Percentiles rank a stretch among this genome's conserved stretches.
phyloP scores from a whole-genome alignment of 768 basidiomycete genomes.

The Gelatoporia subvermispora region DNA sequence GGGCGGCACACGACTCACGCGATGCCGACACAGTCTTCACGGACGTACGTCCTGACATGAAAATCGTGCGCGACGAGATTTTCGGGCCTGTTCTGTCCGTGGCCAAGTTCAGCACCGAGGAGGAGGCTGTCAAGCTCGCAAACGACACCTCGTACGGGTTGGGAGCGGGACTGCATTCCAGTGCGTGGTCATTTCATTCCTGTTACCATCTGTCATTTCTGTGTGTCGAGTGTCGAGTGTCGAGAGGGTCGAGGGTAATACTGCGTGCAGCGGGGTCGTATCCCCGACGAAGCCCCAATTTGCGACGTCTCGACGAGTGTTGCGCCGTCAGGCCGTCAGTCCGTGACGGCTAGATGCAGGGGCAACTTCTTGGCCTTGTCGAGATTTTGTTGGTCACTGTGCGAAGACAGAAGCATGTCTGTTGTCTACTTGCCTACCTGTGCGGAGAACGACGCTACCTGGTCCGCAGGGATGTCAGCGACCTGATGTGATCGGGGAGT shows the following conservation, averaged over 20 bases:
- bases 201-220: neutral
- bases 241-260: constrained; percentile 1
- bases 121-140: constrained; percentile 78
- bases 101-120: constrained; percentile 79
- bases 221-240: neutral
- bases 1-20: neutral
- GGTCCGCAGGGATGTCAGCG: too few species aligned
- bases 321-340: too few species aligned
- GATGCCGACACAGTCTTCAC: constrained; percentile 59
- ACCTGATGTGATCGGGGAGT: too few species aligned
- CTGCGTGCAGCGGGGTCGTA: too few species aligned
- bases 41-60: constrained; percentile 77
- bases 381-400: too few species aligned
- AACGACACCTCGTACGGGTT: constrained; percentile 90
- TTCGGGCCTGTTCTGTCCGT: constrained; percentile 92
- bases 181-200: constrained; percentile 35
- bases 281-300: too few species aligned
- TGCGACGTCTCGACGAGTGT: too few species aligned
- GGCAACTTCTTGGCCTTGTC: too few species aligned
- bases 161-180: constrained; percentile 87
- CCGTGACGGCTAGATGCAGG: too few species aligned
- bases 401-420: too few species aligned
- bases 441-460: too few species aligned
- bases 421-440: too few species aligned
- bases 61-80: constrained; percentile 76